These are phyloP conservation scores for Neckera pumila DNA, from an alignment of 225 moss, liverwort and hornwort genomes.

Conservation along the genomic window DNA sequence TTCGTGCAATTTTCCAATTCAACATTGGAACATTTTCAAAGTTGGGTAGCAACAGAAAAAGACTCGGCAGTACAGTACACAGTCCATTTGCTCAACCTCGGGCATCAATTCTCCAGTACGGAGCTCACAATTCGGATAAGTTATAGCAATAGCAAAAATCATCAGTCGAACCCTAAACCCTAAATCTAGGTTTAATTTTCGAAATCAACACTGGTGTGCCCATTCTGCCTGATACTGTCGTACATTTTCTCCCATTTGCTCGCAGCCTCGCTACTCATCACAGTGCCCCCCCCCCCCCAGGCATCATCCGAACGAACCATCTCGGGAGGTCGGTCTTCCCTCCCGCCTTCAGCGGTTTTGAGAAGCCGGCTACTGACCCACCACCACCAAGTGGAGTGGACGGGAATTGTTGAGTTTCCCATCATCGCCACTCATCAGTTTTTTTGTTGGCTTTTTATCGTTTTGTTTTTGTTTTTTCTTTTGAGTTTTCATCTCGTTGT, in stretches of 20 bases:
- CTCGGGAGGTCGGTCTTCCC: no score
- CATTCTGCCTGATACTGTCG: neutral
- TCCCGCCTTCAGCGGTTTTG: neutral
- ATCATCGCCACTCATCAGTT: neutral
- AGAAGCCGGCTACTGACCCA: no score
- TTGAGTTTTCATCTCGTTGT: neutral
- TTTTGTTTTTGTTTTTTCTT: neutral
- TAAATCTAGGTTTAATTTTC: no score
- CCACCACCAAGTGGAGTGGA: neutral
- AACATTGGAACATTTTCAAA: neutral
- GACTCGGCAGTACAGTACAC: neutral
- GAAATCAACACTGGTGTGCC: neutral
- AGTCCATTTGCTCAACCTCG: neutral
- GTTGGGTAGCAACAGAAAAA: no score
- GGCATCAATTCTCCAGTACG: neutral
- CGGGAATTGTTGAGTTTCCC: neutral
- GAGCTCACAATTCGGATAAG: no score
- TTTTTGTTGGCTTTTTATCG: no score
- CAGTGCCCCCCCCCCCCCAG: neutral
- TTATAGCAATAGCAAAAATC: neutral
- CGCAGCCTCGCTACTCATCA: neutral
- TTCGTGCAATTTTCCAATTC: no score
- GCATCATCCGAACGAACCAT: neutral
- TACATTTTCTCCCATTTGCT: neutral
- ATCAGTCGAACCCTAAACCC: neutral